Evolutionary conservation across 139 green algal genomes (phyloP).

Genomic region (Monoraphidium neglectum): DNA sequence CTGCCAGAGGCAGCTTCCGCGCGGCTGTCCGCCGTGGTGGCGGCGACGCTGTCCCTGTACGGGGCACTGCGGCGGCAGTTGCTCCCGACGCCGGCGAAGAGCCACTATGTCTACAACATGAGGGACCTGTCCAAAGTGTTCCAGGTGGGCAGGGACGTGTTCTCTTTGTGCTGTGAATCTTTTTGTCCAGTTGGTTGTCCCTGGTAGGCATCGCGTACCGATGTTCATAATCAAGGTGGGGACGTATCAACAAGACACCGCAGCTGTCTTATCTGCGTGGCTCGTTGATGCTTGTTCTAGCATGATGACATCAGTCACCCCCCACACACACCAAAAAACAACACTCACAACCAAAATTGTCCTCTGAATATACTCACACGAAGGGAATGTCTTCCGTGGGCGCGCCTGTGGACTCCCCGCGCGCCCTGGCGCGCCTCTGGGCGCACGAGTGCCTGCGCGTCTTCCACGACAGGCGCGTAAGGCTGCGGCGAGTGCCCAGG

Average conservation of each 20-base stretch:
- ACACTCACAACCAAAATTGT: conserved; percentile 4
- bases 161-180: neutral
- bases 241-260: neutral
- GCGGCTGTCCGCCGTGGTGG: conserved; percentile 54
- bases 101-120: conserved; percentile 88
- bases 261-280: neutral
- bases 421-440: conserved; percentile 56
- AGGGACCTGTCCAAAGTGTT: conserved; percentile 72
- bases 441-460: conserved; percentile 70
- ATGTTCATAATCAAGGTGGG: conserved; percentile 27
- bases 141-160: conserved; percentile 29
- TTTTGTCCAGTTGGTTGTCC: neutral
- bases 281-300: neutral
- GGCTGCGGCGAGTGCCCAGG: too few relatives aligned
- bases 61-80: conserved; percentile 59
- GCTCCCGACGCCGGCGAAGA: conserved; percentile 71
- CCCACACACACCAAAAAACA: neutral
- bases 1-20: conserved; percentile 27
- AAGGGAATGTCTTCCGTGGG: conserved; percentile 56
- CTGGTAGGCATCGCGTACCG: neutral
- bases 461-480: conserved; percentile 80
- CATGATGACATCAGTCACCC: neutral
- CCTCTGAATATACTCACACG: too few relatives aligned
- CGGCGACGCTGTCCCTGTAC: conserved; percentile 64
- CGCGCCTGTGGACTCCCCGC: conserved; percentile 37